A percentile compares a stretch with the other conserved stretches of the same genome.
phyloP scores from a whole-genome alignment of 2,329 filamentous ascomycete genomes.

The Teratosphaeriaceae sp. region DNA sequence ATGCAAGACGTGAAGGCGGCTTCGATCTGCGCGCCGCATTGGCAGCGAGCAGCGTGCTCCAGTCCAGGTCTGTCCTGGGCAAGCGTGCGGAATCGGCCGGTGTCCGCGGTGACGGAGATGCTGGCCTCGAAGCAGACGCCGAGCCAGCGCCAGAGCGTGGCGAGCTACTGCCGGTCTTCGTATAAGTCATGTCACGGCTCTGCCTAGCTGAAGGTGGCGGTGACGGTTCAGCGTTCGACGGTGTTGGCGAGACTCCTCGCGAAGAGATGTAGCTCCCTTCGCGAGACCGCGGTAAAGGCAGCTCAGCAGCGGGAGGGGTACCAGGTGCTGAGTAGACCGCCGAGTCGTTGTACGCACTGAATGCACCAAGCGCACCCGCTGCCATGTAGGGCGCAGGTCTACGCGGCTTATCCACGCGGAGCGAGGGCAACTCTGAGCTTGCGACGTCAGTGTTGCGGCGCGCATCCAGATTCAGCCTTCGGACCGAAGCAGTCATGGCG shows the following conservation, averaged over 20 bases:
- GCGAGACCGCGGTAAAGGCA: constrained; percentile 15
- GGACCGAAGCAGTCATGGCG: constrained; percentile 13
- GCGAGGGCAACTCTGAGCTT: constrained; percentile 16
- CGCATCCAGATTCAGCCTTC: constrained; percentile 19
- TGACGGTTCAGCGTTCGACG: constrained; percentile 5
- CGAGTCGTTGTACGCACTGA: constrained; percentile 14
- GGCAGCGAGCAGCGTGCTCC: constrained; percentile 20
- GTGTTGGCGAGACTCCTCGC: constrained; percentile 20
- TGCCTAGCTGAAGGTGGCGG: constrained; percentile 14
- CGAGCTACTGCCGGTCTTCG: constrained; percentile 9
- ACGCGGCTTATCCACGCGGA: constrained; percentile 19
- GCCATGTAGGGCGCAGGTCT: constrained; percentile 22
- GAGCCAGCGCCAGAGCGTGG: constrained; percentile 15
- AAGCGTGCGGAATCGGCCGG: constrained; percentile 20
- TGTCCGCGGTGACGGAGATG: constrained; percentile 20
- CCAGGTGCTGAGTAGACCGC: constrained; percentile 9
- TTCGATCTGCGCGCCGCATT: constrained; percentile 9
- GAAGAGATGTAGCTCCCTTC: constrained; percentile 20
- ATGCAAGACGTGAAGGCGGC: constrained; percentile 21
- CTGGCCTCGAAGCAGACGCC: constrained; percentile 18
- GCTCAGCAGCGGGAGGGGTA: constrained; percentile 2
- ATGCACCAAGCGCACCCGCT: constrained; percentile 17
- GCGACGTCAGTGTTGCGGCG: constrained; percentile 24
- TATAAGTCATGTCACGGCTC: constrained; percentile 15
- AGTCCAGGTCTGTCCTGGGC: constrained; percentile 26